Evolutionary conservation across 257 asterid species (phyloP).

Genomic region (Capsicum rhomboideum): DNA sequence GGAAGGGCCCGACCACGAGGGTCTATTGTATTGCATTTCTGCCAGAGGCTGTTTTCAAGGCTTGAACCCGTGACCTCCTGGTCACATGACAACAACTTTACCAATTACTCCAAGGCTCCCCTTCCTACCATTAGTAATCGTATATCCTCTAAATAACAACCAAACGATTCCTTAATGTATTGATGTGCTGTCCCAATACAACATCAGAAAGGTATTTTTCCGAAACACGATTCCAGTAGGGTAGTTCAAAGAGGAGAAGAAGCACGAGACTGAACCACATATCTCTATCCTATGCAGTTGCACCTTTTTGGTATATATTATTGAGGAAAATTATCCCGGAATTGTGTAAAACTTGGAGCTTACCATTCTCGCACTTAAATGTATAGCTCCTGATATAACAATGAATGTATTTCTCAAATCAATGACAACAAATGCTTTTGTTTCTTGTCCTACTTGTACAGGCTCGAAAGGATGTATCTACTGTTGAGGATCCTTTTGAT

Average conservation of each 20-base stretch:
- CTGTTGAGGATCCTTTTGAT: constrained; percentile 77
- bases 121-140: too few species aligned
- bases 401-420: not conserved
- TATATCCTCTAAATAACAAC: too few species aligned
- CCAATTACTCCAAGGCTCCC: too few species aligned
- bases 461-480: constrained; percentile 67
- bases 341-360: not conserved
- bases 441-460: constrained; percentile 23
- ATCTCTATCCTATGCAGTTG: not conserved
- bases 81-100: too few species aligned
- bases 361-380: not conserved
- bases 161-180: not conserved
- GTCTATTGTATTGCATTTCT: too few species aligned
- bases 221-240: not conserved
- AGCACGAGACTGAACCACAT: not conserved
- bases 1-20: too few species aligned
- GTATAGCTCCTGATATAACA: not conserved
- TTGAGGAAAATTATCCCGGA: not conserved
- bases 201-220: not conserved
- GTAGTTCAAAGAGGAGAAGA: not conserved
- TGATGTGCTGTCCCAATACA: not conserved
- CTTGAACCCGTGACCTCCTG: too few species aligned
- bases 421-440: not conserved
- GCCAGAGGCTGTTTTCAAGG: too few species aligned
- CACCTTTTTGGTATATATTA: not conserved